Evolutionary conservation across 768 basidiomycete species (phyloP), one percentile per base, ranked within the genome.

Genomic region (Macrolepiota dolichaula): DNA sequence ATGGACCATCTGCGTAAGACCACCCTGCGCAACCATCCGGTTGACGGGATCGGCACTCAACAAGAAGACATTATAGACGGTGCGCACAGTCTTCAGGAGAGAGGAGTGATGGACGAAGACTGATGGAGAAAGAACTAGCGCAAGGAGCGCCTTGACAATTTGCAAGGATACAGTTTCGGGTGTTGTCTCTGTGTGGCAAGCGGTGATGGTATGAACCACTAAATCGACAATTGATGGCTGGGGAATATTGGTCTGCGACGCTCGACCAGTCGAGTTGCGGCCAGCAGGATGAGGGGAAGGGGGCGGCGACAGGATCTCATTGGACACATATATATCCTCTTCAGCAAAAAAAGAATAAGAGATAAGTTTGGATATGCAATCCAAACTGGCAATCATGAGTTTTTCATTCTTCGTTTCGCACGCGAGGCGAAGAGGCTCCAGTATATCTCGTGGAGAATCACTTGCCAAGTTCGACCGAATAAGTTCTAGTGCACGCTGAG

Each of bases 21-120:
- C 94, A 19, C 96, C 97, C 73, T 99, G 97, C 17, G 97, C 97
- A 38, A 99, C 96, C 79, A 92, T 96, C 75, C 98, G 97, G 66
- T 96, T 98, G 53, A 95, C 91, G 4, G 89, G 83, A 68, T 96
- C 94, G 22, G 83, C 81, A 67, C 93, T 95, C 62, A 98, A 81
- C 27, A 99, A 80, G 72, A 98, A 99, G 62, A 99, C 89, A 71
- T 99, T 98, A 78, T 98, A 99, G 3, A 99, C 97, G 19, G 97
- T 98, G 51, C 97, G 85, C 35, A 99, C 92, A 29, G 95, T 94
- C 73, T 98, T 98, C 65, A 99, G 83, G 47, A 99, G 80, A 11
- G 94, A 91, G 4, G 95, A 97, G 71, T 98, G 97, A 73, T 99
- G 97, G 3, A 98, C 93, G 27, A 94, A 81, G 42, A 90, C 84